Conservation (phyloP, 345 rosid species). For the Sisymbrium irio region DNA sequence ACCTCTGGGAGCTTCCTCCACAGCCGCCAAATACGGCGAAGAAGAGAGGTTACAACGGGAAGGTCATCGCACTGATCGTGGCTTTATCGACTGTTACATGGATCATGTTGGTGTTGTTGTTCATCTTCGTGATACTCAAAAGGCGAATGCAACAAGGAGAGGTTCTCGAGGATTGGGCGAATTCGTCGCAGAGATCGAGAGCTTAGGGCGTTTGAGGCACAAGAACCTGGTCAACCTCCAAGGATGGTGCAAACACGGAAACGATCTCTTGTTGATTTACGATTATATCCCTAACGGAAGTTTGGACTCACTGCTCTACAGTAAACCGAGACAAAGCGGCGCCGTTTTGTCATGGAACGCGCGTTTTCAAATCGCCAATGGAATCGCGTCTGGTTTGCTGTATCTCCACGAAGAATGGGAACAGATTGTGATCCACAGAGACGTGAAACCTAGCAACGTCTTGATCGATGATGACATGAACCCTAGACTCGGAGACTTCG, state of each 20-base stretch:
- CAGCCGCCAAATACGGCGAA: slow-evolving; percentile 30
- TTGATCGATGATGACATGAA: slow-evolving; percentile 38
- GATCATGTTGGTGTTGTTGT: slow-evolving; percentile 23
- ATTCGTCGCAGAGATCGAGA: slow-evolving; percentile 58
- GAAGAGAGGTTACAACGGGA: slow-evolving; percentile 13
- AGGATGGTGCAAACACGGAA: slow-evolving; percentile 59
- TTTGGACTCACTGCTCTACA: slow-evolving; percentile 44
- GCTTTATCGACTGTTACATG: slow-evolving; percentile 26
- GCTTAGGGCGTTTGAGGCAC: slow-evolving; percentile 54
- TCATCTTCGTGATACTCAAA: slow-evolving; percentile 23
- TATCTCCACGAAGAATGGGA: slow-evolving; percentile 75
- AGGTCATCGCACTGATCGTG: slow-evolving; percentile 43
- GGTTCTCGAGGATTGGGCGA: slow-evolving; percentile 65
- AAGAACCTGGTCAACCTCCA: slow-evolving; percentile 61
- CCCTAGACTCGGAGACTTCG: slow-evolving; percentile 56
- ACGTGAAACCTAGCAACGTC: slow-evolving; percentile 34
- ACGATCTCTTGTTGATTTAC: slow-evolving; percentile 51
- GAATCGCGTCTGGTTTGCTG: slow-evolving; percentile 47
- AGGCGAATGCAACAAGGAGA: slow-evolving; percentile 44
- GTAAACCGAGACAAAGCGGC: slow-evolving; percentile 7
- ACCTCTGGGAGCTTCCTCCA: slow-evolving; percentile 25
- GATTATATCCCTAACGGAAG: slow-evolving; percentile 57
- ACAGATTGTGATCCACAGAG: slow-evolving; percentile 42
- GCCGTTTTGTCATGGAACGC: slow-evolving; percentile 44
- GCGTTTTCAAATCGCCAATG: slow-evolving; percentile 47